Conservation (phyloP, 257 asterid species). For the Fraxinus anomala region DNA sequence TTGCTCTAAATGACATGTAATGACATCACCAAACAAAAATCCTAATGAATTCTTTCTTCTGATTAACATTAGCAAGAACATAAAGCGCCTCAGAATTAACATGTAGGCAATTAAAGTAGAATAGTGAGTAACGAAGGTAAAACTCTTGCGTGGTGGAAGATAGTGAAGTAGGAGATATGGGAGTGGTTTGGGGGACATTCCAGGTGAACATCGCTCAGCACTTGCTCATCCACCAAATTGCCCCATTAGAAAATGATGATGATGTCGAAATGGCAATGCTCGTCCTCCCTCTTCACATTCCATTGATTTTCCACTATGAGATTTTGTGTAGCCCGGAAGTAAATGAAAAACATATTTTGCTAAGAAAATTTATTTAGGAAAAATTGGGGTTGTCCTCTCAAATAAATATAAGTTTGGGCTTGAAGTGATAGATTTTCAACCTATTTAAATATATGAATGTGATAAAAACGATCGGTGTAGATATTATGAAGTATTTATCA, state of each 20-base stretch:
- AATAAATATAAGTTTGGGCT: too few species aligned
- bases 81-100: not conserved
- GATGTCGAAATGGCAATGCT: slow-evolving; percentile 26
- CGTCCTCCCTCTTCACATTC: slow-evolving; percentile 22
- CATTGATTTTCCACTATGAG: slow-evolving; percentile 30
- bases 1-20: not conserved
- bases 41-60: not conserved
- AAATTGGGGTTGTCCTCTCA: too few species aligned
- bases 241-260: slow-evolving; percentile 21
- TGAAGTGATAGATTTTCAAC: too few species aligned
- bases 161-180: slow-evolving; percentile 66
- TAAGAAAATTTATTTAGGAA: too few species aligned
- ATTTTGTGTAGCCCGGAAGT: not conserved
- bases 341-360: too few species aligned
- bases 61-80: not conserved
- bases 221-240: slow-evolving; percentile 55
- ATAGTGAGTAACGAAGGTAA: not conserved
- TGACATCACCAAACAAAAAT: not conserved
- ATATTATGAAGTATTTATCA: too few species aligned
- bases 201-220: slow-evolving; percentile 93
- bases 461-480: too few species aligned
- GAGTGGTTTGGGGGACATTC: slow-evolving; percentile 80
- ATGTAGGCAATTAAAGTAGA: not conserved
- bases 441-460: too few species aligned
- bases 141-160: slow-evolving; percentile 56